Evolutionary conservation across 257 asterid genomes (phyloP).

Genomic region (Apocynum venetum): DNA sequence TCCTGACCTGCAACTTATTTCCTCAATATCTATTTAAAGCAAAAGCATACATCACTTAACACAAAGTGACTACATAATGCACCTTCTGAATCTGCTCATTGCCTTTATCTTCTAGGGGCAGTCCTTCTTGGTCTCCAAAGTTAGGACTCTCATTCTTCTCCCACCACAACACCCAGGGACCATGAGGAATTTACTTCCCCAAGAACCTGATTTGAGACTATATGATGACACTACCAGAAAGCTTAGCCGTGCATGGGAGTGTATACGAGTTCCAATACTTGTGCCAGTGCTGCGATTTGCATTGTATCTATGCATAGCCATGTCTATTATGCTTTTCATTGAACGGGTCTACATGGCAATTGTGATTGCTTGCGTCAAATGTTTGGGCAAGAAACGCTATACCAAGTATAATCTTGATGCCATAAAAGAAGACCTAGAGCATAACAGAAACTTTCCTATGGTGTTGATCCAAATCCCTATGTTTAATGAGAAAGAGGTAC

Average conservation of each 20-base stretch:
- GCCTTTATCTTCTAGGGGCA: constrained; percentile 25
- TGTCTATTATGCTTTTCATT: constrained; percentile 82
- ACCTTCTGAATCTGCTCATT: constrained; percentile 29
- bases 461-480: constrained; percentile 87
- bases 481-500: constrained; percentile 87
- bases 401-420: constrained; percentile 74
- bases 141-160: constrained; percentile 18
- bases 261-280: constrained; percentile 55
- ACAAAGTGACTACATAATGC: constrained; percentile 22
- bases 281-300: constrained; percentile 58
- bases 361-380: constrained; percentile 59
- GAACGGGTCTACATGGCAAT: constrained; percentile 87
- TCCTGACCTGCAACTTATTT: constrained; percentile 25
- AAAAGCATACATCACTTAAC: constrained; percentile 20
- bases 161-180: constrained; percentile 6
- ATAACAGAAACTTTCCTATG: constrained; percentile 48
- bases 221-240: constrained; percentile 46
- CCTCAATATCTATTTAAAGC: constrained; percentile 43
- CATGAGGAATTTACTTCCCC: constrained; percentile 55
- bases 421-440: constrained; percentile 58
- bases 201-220: constrained; percentile 29
- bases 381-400: constrained; percentile 62
- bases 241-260: constrained; percentile 54
- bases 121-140: constrained; percentile 17
- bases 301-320: constrained; percentile 55